Evolutionary conservation across 768 basidiomycete genomes (phyloP).

Genomic region (Filobasidium wieringae): DNA sequence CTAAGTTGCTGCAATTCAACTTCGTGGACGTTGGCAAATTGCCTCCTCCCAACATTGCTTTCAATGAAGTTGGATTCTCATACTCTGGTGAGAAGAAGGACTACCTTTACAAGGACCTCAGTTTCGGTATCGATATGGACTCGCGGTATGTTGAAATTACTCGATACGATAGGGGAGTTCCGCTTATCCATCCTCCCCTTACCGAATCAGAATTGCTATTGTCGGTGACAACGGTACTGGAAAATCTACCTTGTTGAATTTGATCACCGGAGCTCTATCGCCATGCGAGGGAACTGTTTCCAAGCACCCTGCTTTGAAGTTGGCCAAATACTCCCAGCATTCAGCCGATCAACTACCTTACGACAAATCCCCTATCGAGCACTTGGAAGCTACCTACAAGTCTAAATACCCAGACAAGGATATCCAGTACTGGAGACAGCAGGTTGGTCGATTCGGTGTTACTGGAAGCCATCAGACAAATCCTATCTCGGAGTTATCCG

Average conservation of each 20-base stretch:
- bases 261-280: slow-evolving; percentile 70
- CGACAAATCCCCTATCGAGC: slow-evolving; percentile 77
- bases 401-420: slow-evolving; percentile 92
- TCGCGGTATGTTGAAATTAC: slow-evolving; percentile 24
- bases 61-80: slow-evolving; percentile 85
- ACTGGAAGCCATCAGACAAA: slow-evolving; percentile 85
- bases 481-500: slow-evolving; percentile 86
- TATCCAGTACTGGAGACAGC: slow-evolving; percentile 81
- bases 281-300: slow-evolving; percentile 76
- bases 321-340: slow-evolving; percentile 98
- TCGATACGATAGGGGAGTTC: not conserved
- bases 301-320: slow-evolving; percentile 78
- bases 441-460: slow-evolving; percentile 90
- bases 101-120: slow-evolving; percentile 73
- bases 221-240: slow-evolving; percentile 93
- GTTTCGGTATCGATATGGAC: slow-evolving; percentile 83
- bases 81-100: slow-evolving; percentile 84
- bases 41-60: slow-evolving; percentile 94
- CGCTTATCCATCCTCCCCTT: not conserved
- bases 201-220: slow-evolving; percentile 59
- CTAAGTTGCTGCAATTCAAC: slow-evolving; percentile 72
- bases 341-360: slow-evolving; percentile 97
- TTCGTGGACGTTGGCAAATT: slow-evolving; percentile 90
- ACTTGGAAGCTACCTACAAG: slow-evolving; percentile 70
- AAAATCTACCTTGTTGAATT: slow-evolving; percentile 80